A percentile compares a stretch with the other conserved stretches of the same genome.
Evolutionary conservation across 2,329 filamentous ascomycete species (phyloP).

Genomic region (Aschersonia sp.): DNA sequence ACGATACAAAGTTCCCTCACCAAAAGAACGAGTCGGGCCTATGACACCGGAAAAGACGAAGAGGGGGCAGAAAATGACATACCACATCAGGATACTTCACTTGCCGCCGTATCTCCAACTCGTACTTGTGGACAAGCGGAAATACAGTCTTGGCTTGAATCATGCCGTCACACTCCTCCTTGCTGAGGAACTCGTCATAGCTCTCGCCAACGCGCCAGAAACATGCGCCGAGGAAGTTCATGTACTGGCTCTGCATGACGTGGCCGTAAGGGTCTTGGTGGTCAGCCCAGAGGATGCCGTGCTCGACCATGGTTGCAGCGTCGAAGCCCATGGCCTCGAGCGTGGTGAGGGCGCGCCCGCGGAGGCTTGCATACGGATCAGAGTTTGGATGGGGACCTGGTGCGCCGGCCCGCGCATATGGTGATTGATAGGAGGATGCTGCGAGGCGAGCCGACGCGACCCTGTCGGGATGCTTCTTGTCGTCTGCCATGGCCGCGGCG

Average conservation of each 20-base stretch:
- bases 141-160: conserved; percentile 8
- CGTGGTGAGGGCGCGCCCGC: conserved; percentile 3
- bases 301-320: conserved; percentile 6
- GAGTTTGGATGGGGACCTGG: neutral
- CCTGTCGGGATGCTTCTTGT: neutral
- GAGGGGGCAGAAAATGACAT: neutral
- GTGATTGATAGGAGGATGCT: neutral
- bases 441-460: neutral
- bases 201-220: conserved; percentile 11
- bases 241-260: conserved; percentile 11
- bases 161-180: conserved; percentile 11
- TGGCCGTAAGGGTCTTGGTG: conserved; percentile 13
- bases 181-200: conserved; percentile 10
- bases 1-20: no score
- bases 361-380: conserved; percentile 1
- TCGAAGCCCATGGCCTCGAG: conserved; percentile 7
- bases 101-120: conserved; percentile 9
- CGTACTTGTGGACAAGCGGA: conserved; percentile 8
- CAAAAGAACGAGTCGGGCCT: no score
- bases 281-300: conserved; percentile 11
- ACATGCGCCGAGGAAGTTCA: conserved; percentile 9
- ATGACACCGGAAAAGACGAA: neutral
- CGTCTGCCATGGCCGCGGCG: no score
- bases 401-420: neutral
- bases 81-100: conserved; percentile 9